phyloP scores from a whole-genome alignment of 257 asterid genomes.

The Linderniella brevidens region DNA sequence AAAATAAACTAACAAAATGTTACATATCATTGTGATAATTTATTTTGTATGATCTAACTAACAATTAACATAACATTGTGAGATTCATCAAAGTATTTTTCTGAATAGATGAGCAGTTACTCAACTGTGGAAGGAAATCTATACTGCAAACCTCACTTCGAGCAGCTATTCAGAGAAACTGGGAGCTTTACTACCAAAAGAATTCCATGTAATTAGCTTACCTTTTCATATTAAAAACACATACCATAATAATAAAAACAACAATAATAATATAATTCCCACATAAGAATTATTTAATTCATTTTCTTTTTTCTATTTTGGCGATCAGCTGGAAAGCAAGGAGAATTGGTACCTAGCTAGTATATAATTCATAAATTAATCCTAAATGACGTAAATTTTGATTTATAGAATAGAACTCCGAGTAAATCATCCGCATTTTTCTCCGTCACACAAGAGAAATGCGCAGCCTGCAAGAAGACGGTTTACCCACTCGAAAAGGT shows the following conservation, averaged over 20 bases:
- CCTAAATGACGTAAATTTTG: no score
- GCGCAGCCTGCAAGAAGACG: slow-evolving; percentile 53
- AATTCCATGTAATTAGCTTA: slow-evolving; percentile 14
- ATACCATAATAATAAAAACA: no score
- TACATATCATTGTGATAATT: no score
- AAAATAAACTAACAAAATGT: no score
- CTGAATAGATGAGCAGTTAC: slow-evolving; percentile 35
- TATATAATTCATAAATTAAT: no score
- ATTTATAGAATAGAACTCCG: slow-evolving; percentile 17
- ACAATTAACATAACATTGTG: no score
- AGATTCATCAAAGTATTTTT: not conserved
- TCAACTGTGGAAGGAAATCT: slow-evolving; percentile 33
- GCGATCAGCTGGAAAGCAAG: no score
- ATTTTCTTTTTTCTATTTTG: no score
- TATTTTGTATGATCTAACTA: no score
- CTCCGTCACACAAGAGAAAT: slow-evolving; percentile 86
- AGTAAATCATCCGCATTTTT: slow-evolving; percentile 54
- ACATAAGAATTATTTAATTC: no score
- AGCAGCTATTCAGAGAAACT: slow-evolving; percentile 42
- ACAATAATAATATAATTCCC: no score
- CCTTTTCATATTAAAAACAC: no score
- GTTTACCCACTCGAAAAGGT: slow-evolving; percentile 90
- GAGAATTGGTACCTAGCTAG: not conserved
- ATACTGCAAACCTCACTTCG: slow-evolving; percentile 53
- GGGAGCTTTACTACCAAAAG: slow-evolving; percentile 27